Conservation (phyloP, 352 stramenopile species). For the Pythium chondricola region DNA sequence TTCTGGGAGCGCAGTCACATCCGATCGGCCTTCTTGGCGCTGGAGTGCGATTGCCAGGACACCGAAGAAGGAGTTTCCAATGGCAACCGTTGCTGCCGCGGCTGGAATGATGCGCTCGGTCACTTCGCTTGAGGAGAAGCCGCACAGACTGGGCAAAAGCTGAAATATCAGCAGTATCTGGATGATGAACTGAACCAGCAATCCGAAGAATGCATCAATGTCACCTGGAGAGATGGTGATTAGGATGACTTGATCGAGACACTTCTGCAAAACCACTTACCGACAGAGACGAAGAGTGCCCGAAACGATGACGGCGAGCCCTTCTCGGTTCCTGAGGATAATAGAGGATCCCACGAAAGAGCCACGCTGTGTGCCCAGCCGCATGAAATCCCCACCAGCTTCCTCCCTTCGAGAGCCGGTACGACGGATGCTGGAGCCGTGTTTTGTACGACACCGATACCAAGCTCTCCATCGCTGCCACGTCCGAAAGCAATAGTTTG, state of each 20-base stretch:
- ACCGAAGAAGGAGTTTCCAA: conserved; percentile 30
- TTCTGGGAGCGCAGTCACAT: conserved; percentile 35
- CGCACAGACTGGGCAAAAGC: conserved; percentile 21
- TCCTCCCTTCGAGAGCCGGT: conserved; percentile 8
- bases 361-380: conserved; percentile 27
- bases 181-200: conserved; percentile 35
- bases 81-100: conserved; percentile 20
- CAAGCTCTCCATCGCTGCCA: conserved; percentile 34
- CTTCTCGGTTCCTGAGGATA: conserved; percentile 8
- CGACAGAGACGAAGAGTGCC: conserved; percentile 6
- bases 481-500: conserved; percentile 30
- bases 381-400: conserved; percentile 20
- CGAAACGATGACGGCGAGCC: conserved; percentile 4
- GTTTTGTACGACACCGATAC: conserved; percentile 20
- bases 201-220: conserved; percentile 31
- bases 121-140: conserved; percentile 18
- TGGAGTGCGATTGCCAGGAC: conserved; percentile 17
- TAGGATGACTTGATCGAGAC: background rate
- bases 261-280: background rate
- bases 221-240: conserved; percentile 15
- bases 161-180: conserved; percentile 33
- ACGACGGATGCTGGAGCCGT: conserved; percentile 8
- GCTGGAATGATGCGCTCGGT: conserved; percentile 24
- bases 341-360: conserved; percentile 12
- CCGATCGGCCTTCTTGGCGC: conserved; percentile 13